Percentiles rank a stretch among this genome's conserved stretches.
Conservation (phyloP, 1,284 basidiomycete species). For the Papiliotrema nemorosa region DNA sequence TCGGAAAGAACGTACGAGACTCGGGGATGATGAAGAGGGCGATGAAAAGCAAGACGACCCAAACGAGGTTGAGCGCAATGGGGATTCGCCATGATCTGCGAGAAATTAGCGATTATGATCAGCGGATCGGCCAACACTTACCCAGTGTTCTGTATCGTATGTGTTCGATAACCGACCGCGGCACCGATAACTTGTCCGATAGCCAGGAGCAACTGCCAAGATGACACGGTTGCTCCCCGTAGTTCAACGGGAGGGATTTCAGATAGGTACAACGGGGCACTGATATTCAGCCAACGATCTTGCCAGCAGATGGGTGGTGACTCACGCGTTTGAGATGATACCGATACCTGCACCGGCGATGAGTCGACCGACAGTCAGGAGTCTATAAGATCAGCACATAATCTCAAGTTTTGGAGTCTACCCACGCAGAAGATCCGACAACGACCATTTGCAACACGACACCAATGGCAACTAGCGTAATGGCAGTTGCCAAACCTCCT, state of each 20-base stretch:
- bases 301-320: neutral
- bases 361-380: constrained; percentile 49
- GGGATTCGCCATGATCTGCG: constrained; percentile 47
- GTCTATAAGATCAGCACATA: constrained; percentile 11
- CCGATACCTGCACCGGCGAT: constrained; percentile 51
- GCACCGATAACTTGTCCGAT: constrained; percentile 52
- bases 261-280: constrained; percentile 49
- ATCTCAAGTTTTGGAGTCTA: neutral
- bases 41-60: constrained; percentile 41
- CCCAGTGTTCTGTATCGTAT: constrained; percentile 16
- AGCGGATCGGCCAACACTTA: constrained; percentile 2
- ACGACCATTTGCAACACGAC: constrained; percentile 48
- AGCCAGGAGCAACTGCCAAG: constrained; percentile 52
- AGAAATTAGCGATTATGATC: too few relatives aligned
- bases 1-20: constrained; percentile 21
- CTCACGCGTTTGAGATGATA: constrained; percentile 45
- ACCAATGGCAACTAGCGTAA: constrained; percentile 44
- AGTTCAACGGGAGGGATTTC: constrained; percentile 51
- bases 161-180: constrained; percentile 45
- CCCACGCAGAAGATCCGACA: constrained; percentile 30
- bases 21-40: constrained; percentile 48
- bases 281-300: constrained; percentile 8
- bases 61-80: constrained; percentile 50
- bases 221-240: constrained; percentile 48
- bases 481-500: constrained; percentile 45